Base-by-base conservation (phyloP, 768 basidiomycete genomes). In the Xerocomus potaroensis region DNA sequence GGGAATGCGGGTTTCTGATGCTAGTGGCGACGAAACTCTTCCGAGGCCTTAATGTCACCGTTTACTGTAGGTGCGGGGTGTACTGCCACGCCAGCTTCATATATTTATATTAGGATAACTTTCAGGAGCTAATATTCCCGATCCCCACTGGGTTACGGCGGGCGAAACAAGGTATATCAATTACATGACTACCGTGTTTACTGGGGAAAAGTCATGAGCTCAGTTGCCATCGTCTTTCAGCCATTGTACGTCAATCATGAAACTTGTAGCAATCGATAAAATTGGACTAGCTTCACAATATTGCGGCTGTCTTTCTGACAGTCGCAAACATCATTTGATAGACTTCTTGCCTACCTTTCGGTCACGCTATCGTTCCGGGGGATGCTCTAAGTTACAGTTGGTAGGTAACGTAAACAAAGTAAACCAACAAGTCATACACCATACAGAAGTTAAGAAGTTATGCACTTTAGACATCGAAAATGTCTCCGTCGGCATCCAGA, bases 361-460 rank as follows among this genome's bases (percentile, higher is more conserved):
- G 31, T 26, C 24, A 21, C 36, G 12, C 27, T 14, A 29, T 44
- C 43, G 22, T 37, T 31, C 40, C 22, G 15, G 21, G 30, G 21
- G 16, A 37, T 19, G 44, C 41, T 46, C 47, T 52, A 64, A 49
- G 53, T 14, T 62, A 66, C 64, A 68, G 37, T 47, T 12, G 39
- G 24, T 33, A 35, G 32, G 24, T 34, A 41, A 47, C 49, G 36
- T 32, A 47, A 52, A 37, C 15, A 51, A 51, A 48, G 50, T 42
- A 59, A 65, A 50, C 52, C 48, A 61, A 56, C 54, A 51, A 43
- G 39, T 47, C 37, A 35, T 47, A 59, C 47, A 54, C 45, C 35
- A 41, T 49, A 52, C 49, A 47, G 24, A 26, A 31, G 16, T 34
- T 32, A 5, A 24, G 9, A 46, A 30, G 43, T 40, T 41, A 24